Base-by-base conservation (phyloP, 1,139 yeast genomes). In the Kurtzmaniella natalensis region DNA sequence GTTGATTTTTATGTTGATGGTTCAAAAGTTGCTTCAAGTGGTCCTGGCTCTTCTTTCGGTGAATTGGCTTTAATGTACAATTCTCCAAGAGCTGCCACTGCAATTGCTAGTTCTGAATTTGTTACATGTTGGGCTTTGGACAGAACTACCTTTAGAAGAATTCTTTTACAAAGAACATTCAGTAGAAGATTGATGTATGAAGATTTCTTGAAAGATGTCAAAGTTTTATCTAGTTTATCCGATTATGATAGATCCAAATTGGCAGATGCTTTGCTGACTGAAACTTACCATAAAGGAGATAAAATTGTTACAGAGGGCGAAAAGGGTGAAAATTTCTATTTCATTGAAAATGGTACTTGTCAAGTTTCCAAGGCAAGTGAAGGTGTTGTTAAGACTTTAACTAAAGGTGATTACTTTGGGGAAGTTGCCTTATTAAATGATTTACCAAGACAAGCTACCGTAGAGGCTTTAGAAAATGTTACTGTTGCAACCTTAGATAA, bases 71-170 rank as follows among this genome's bases (percentile, higher is more conserved):
- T 92, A 50, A 88, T 92, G 96, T 92, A 92, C 66, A 92, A 92
- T 60, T 81, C 96, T 15, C 97, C 97, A 40, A 78, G 98, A 61
- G 98, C 97, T 5, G 98, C 97, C 13, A 88, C 97, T 1, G 97
- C 87, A 2, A 53, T 72, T 15, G 95, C 96, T 7, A 72, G 78
- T 21, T 64, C 80, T 7, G 83, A 78, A 44, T 75, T 81, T 50
- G 72, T 89, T 34, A 59, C 64, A 8, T 64, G 71, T 45, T 92
- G 96, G 96, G 94, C 95, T 2, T 72, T 92, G 49, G 98, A 92
- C 61, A 78, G 98, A 53, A 68, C 84, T 50, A 89, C 97, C 1
- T 92, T 92, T 70, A 81, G 96, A 60, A 77, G 92, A 56, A 92
- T 92, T 44, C 70, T 92, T 40, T 72, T 89, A 51, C 96, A 89